Evolutionary conservation across 768 basidiomycete species (phyloP), one percentile per base, ranked within the genome.

Genomic region (Calocybe cyanea): DNA sequence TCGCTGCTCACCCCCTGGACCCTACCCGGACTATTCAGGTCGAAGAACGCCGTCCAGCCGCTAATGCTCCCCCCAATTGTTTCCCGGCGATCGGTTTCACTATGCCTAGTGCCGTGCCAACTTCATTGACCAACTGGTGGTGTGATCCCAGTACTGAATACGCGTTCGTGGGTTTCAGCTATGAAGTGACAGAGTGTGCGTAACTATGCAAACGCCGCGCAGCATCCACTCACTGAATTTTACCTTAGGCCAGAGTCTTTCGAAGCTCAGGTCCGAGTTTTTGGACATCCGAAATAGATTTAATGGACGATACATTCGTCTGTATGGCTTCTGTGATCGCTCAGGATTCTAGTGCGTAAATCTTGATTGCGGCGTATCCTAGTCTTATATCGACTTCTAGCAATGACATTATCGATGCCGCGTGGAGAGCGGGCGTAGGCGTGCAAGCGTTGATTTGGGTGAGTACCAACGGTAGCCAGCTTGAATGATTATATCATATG

Each of bases 401-500:
- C 47, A 73, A 87, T 55, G 72, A 85, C 49, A 60, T 86, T 33
- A 69, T 87, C 17, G 71, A 80, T 32, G 85, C 85, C 18, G 85
- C 85, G 6, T 87, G 83, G 83, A 61, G 66, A 19, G 78, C 77
- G 25, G 70, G 75, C n/a, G 61, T 87, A 20, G 85, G 86, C 36
- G 81, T 88, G 4, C 85, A 87, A 50, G 82, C 83, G 13, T 64
- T 87, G 15, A 78, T 88, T 49, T 87, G 84, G 85, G 84, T 84
- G 56, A 54, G 73, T 41, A 39, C 13, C 25, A 24, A 13, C 15
- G n/a, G 10, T 20, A 37, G 24, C 15, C 25, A n/a, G 24, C 21
- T 7, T 38, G 24, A 38, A 28, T 35, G 18, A 45, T 18, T 33
- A 21, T 14, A 41, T 42, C 31, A 25, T 33, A 48, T 4, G 18